Evolutionary conservation across 2,329 filamentous ascomycete genomes (phyloP), one percentile per base, ranked within the genome.

Genomic region (Penicillium psychrosexuale): DNA sequence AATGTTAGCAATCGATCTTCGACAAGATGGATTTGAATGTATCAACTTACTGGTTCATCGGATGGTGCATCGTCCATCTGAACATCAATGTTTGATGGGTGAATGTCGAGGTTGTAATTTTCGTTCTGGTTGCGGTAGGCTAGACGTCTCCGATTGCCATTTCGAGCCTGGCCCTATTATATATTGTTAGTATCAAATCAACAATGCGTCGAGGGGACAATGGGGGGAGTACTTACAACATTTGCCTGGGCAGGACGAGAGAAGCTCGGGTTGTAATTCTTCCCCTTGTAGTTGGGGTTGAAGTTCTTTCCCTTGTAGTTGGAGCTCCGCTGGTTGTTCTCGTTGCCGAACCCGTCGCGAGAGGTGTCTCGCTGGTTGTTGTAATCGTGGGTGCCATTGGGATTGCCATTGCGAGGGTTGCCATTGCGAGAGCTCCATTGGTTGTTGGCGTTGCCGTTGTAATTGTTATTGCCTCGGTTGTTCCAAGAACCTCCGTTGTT

Each of bases 271-370:
- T 44, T 47, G 42, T 15, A 47, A n/a, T 40, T 52, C n/a, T 33
- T 47, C n/a, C 50, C 42, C 6, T 13, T 28, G 27, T 52, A 33
- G 33, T 52, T 52, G 17, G 42, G 40, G 34, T 45, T 31, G 40
- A 38, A 53, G 15, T 47, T 39, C 19, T 53, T 47, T 15, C 44
- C 44, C 28, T 40, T 39, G 43, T 42, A 42, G 27, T 51, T 50
- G 13, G 38, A 11, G 30, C 9, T 12, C 27, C 27, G 27, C 27
- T 28, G 28, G 28, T 11, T 13, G 12, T 33, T 13, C 5, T 33
- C 12, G 12, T 15, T 33, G 31, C 27, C 15, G 22, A 12, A 9
- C 7, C 22, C 38, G 30, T 19, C n/a, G 8, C 15, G 11, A 12
- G 12, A 1, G n/a, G 13, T 39, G 15, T 30, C 17, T 34, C 45